Percentiles rank a stretch among this genome's conserved stretches.
phyloP scores from a whole-genome alignment of 441 rosid genomes.

The Theobroma grandiflorum region DNA sequence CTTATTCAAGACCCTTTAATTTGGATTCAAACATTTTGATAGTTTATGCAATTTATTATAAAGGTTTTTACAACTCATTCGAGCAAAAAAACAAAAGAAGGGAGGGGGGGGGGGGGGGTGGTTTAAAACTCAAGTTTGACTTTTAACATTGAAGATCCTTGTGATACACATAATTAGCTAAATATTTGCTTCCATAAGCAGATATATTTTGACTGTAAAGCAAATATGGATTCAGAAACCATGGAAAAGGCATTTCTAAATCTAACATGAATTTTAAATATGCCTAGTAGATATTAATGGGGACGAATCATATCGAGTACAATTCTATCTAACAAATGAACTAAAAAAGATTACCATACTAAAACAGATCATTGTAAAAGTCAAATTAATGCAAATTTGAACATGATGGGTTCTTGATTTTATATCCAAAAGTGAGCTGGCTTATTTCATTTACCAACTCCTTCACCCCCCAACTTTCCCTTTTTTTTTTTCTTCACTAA shows the following conservation, averaged over 20 bases:
- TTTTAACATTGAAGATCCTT: constrained; percentile 2
- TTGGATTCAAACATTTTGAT: not conserved
- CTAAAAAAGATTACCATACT: not conserved
- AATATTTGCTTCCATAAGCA: not conserved
- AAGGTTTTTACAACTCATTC: no score
- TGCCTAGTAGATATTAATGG: not conserved
- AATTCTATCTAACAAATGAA: not conserved
- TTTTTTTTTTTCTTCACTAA: not conserved
- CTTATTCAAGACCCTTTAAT: not conserved
- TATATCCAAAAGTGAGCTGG: constrained; percentile 18
- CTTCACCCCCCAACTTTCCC: not conserved
- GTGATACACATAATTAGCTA: not conserved
- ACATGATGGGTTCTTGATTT: constrained; percentile 20
- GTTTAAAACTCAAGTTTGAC: not conserved
- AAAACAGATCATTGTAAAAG: not conserved
- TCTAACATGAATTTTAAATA: constrained; percentile 10
- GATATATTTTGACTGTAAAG: not conserved
- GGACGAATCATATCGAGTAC: not conserved
- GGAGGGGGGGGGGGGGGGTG: no score
- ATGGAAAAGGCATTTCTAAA: not conserved
- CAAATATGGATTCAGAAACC: not conserved
- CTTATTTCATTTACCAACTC: not conserved
- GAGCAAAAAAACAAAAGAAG: no score
- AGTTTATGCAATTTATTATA: not conserved
- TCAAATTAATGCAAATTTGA: not conserved